Percentiles rank a stretch among this genome's conserved stretches.
Conservation (phyloP, 495 filamentous ascomycete species). For the Aspergillus conjunctus region DNA sequence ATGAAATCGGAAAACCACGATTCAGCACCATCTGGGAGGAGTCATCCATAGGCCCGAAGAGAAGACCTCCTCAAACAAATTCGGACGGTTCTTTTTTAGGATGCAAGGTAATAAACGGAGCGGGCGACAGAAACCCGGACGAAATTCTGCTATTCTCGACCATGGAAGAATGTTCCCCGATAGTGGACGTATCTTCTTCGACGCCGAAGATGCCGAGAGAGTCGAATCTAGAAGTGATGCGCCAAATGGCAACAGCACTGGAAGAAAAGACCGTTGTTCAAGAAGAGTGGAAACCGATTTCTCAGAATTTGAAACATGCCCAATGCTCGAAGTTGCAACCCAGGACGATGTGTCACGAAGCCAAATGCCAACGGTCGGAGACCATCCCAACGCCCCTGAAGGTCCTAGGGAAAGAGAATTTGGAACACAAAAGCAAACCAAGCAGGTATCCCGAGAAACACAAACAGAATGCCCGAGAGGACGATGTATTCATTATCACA, state of each 20-base stretch:
- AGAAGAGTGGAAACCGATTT: slow-evolving; percentile 39
- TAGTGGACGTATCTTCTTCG: slow-evolving; percentile 30
- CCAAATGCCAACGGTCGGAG: slow-evolving; percentile 26
- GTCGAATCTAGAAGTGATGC: slow-evolving; percentile 19
- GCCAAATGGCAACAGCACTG: slow-evolving; percentile 16
- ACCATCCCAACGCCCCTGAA: slow-evolving; percentile 23
- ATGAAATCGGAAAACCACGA: slow-evolving; percentile 45
- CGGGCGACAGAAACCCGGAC: slow-evolving; percentile 43
- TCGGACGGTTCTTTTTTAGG: slow-evolving; percentile 52
- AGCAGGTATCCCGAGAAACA: slow-evolving; percentile 21
- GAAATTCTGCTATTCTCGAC: slow-evolving; percentile 45
- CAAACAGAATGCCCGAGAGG: slow-evolving; percentile 24
- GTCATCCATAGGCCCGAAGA: slow-evolving; percentile 31
- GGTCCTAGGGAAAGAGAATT: slow-evolving; percentile 34
- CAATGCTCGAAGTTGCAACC: slow-evolving; percentile 45
- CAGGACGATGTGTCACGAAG: slow-evolving; percentile 36
- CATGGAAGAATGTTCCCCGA: slow-evolving; percentile 31
- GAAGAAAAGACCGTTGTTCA: slow-evolving; percentile 29
- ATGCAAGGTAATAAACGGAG: slow-evolving; percentile 47
- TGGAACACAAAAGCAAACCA: slow-evolving; percentile 19
- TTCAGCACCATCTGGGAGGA: slow-evolving; percentile 47
- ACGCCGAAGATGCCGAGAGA: slow-evolving; percentile 32
- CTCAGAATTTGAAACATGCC: slow-evolving; percentile 49
- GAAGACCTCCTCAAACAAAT: slow-evolving; percentile 26
- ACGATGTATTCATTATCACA: slow-evolving; percentile 55